phyloP scores from a whole-genome alignment of 2,329 filamentous ascomycete genomes.

The Exophiala mesophila region DNA sequence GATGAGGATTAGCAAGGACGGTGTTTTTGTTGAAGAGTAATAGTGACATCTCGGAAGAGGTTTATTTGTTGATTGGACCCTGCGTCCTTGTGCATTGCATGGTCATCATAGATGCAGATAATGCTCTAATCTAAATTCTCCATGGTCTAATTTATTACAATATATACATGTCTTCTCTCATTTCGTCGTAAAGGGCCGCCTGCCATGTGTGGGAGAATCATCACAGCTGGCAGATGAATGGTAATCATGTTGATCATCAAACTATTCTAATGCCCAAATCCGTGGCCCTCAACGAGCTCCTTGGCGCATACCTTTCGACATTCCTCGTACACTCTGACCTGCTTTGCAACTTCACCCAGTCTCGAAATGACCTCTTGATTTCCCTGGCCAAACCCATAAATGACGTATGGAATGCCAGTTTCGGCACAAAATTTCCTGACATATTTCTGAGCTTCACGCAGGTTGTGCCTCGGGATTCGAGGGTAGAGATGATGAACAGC shows the following conservation, averaged over 20 bases:
- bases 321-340: constrained; percentile 71
- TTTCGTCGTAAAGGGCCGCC: too few species aligned
- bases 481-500: constrained; percentile 83
- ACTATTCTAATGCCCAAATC: constrained; percentile 3
- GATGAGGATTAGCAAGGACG: constrained; percentile 8
- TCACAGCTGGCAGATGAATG: too few species aligned
- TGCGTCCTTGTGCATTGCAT: too few species aligned
- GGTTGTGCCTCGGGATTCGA: constrained; percentile 77
- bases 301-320: constrained; percentile 54
- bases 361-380: constrained; percentile 75
- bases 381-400: constrained; percentile 78
- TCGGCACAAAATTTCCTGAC: constrained; percentile 79
- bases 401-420: constrained; percentile 75
- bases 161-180: too few species aligned
- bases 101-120: too few species aligned
- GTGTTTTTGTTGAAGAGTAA: constrained; percentile 10
- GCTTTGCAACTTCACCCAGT: constrained; percentile 72
- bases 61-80: too few species aligned
- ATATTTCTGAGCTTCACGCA: constrained; percentile 67
- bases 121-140: too few species aligned
- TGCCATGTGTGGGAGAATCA: too few species aligned
- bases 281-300: constrained; percentile 18
- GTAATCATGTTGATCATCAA: too few species aligned
- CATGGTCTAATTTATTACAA: too few species aligned
- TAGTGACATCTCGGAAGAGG: too few species aligned